These are phyloP conservation scores for Beauveria asiatica DNA, from an alignment of 2,329 filamentous ascomycete species.

Conservation along the genomic window DNA sequence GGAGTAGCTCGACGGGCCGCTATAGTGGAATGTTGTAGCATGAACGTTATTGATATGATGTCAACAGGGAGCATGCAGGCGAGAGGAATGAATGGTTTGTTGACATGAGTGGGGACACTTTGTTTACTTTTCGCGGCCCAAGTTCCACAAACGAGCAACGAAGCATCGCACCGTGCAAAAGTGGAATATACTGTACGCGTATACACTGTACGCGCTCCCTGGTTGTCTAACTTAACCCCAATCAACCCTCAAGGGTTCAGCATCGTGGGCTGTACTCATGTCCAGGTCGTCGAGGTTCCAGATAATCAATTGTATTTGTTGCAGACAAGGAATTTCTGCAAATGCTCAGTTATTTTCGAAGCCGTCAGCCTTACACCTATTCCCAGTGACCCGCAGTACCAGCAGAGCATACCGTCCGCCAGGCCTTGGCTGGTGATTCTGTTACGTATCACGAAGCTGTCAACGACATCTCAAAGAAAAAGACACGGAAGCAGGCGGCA, in stretches of 20 bases:
- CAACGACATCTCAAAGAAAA: background rate
- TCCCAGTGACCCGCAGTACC: background rate
- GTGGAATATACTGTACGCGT: background rate
- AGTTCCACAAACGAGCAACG: constrained; percentile 11
- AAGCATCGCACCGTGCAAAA: background rate
- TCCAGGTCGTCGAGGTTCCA: background rate
- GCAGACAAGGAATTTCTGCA: background rate
- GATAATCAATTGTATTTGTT: background rate
- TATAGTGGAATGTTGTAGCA: constrained; percentile 11
- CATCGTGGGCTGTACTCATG: background rate
- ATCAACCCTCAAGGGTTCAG: background rate
- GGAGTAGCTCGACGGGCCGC: constrained; percentile 7
- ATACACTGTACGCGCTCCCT: background rate
- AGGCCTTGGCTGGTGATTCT: background rate
- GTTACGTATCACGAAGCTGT: background rate
- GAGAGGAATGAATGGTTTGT: constrained; percentile 11
- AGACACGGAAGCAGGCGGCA: background rate
- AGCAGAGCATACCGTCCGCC: background rate
- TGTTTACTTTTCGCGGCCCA: constrained; percentile 20
- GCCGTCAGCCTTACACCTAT: background rate
- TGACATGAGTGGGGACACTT: constrained; percentile 17
- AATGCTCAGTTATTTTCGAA: background rate
- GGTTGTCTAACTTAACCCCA: too few relatives aligned
- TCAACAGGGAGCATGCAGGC: constrained; percentile 12
- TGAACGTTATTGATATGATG: constrained; percentile 16